phyloP scores from a whole-genome alignment of 345 rosid species.

The Aquilaria yunnanensis region DNA sequence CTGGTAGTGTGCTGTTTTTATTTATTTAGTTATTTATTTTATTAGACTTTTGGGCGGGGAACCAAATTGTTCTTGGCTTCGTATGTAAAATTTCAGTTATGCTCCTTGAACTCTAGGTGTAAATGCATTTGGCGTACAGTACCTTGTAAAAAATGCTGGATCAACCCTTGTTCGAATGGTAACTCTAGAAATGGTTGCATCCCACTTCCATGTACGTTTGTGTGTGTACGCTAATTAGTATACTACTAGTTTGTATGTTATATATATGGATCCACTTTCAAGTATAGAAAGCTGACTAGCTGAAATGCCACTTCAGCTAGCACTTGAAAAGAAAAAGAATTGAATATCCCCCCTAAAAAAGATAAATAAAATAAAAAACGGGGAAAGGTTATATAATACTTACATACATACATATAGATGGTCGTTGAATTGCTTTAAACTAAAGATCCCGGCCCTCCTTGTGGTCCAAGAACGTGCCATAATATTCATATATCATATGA shows the following conservation, averaged over 20 bases:
- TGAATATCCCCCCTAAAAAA: constrained; percentile 2
- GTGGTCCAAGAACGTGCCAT: constrained; percentile 21
- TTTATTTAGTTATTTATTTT: no score
- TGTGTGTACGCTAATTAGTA: no score
- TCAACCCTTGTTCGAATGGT: background rate
- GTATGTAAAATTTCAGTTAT: constrained; percentile 2
- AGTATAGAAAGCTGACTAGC: constrained; percentile 4
- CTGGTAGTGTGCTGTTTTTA: background rate
- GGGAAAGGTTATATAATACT: constrained; percentile 8
- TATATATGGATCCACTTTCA: constrained; percentile 7
- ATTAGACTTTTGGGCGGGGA: no score
- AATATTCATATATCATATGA: no score
- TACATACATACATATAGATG: background rate
- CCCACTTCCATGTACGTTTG: no score
- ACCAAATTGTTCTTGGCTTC: background rate
- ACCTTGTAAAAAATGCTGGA: background rate
- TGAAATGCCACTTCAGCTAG: no score
- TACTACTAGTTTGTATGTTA: no score
- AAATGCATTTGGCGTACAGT: background rate
- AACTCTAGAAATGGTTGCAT: no score
- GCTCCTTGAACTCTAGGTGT: background rate
- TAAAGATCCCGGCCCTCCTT: constrained; percentile 9
- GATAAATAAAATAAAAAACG: background rate
- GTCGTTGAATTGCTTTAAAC: constrained; percentile 15
- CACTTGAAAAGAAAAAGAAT: background rate